Base-by-base conservation (phyloP, 129 eudicot species). In the Centaurea solstitialis region DNA sequence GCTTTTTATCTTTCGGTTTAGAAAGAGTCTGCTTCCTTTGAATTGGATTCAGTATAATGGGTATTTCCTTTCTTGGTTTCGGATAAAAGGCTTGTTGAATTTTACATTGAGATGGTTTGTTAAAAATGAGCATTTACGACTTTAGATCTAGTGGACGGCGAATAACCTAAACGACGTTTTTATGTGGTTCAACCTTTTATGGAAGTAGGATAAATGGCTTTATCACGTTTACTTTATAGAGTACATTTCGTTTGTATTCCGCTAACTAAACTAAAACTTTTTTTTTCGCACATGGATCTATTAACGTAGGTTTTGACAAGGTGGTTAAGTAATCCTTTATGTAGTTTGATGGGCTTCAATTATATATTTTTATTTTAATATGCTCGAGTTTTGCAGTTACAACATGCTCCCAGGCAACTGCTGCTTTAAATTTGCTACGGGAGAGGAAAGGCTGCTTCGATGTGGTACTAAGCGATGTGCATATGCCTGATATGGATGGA, bases 401-500 rank as follows among this genome's bases (percentile, higher is more conserved):
- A 13, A 84, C 90, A 21, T 86, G 93, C 83, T 79, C 88, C 37
- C 87, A 87, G 68, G 93, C 98, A 53, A 85, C 82, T 74, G 84
- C 70, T 78, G 98, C 98, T 71, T 80, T 93, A 68, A 87, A 86
- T 81, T 72, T 93, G 40, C 70, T 93, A 59, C 86, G 94, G 33
- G 93, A 91, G 76, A 87, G 84, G 78, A 91, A 89, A 86, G 84
- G 88, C 64, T 70, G 79, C 26, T 93, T 86, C 23, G 98, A 93
- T 81, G 82, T 91, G 78, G 91, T 93, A 74, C 84, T 90, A 68
- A 90, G 92, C 62, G 94, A 93, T 62, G 93, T 91, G 10, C 93
- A 93, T 84, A 93, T 90, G 94, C 96, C 96, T 50, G 98, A 93
- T 68, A 87, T 93, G 92, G 94, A 93, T 65, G 96, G 96, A 28